Evolutionary conservation across 352 stramenopile species (phyloP).

Genomic region (Globisporangium lucens): DNA sequence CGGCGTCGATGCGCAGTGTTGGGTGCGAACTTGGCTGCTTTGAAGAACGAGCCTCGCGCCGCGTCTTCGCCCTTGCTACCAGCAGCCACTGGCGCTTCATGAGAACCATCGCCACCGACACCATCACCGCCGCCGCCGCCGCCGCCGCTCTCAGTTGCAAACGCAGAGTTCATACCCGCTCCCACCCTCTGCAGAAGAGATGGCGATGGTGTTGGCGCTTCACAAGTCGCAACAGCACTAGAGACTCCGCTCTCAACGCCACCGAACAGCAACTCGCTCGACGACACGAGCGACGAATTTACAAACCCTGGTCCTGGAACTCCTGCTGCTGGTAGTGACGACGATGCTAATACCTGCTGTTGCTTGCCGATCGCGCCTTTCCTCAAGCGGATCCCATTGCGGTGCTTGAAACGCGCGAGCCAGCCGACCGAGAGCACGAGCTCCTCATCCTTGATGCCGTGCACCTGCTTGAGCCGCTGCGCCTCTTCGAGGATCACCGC

Average conservation of each 20-base stretch:
- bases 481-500: constrained; percentile 74
- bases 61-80: not conserved
- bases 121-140: too few species aligned
- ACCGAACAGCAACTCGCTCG: constrained; percentile 5
- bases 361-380: constrained; percentile 31
- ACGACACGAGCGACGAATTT: not conserved
- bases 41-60: not conserved
- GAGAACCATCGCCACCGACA: not conserved
- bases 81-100: not conserved
- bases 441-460: constrained; percentile 59
- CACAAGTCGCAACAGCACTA: not conserved
- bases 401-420: constrained; percentile 70
- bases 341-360: constrained; percentile 3
- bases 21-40: not conserved
- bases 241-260: not conserved
- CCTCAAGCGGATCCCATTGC: constrained; percentile 63
- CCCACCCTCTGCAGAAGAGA: not conserved
- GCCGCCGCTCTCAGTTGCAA: not conserved
- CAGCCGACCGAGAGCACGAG: constrained; percentile 72
- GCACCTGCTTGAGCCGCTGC: constrained; percentile 62
- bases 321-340: not conserved
- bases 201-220: not conserved
- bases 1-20: not conserved
- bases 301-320: constrained; percentile 1
- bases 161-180: not conserved